Conservation (phyloP, 208 protist genomes). For the Acanthamoeba royreba region DNA sequence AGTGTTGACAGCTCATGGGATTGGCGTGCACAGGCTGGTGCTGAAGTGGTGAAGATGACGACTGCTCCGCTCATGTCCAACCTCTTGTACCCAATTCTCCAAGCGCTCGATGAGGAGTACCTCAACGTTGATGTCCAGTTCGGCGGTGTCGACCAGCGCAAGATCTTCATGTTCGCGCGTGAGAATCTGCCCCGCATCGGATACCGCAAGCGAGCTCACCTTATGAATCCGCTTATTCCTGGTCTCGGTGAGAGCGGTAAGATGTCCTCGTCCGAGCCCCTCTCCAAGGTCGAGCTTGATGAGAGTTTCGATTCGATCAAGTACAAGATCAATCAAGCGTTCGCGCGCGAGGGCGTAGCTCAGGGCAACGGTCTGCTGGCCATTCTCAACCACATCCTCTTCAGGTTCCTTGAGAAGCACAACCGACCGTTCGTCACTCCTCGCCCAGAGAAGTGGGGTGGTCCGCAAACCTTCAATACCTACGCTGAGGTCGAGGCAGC, state of each 20-base stretch:
- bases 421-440: constrained; percentile 20
- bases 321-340: constrained; percentile 63
- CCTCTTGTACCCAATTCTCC: constrained; percentile 68
- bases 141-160: constrained; percentile 77
- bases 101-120: constrained; percentile 75
- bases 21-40: constrained; percentile 55
- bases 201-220: constrained; percentile 67
- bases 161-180: constrained; percentile 75
- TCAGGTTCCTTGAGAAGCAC: constrained; percentile 42
- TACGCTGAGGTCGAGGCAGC: constrained; percentile 54
- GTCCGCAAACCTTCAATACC: constrained; percentile 41
- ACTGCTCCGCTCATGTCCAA: constrained; percentile 47
- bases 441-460: constrained; percentile 51
- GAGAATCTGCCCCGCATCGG: constrained; percentile 68
- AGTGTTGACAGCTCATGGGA: background rate
- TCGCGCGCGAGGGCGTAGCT: constrained; percentile 55
- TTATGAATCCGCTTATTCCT: constrained; percentile 73
- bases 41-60: constrained; percentile 69
- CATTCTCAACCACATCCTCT: constrained; percentile 58
- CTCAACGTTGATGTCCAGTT: constrained; percentile 71
- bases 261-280: constrained; percentile 65
- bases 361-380: constrained; percentile 61
- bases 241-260: constrained; percentile 60
- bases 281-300: constrained; percentile 67
- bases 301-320: constrained; percentile 44